These are phyloP conservation scores for Clonostachys rosea DNA, from an alignment of 2,329 filamentous ascomycete genomes.

Conservation along the genomic window DNA sequence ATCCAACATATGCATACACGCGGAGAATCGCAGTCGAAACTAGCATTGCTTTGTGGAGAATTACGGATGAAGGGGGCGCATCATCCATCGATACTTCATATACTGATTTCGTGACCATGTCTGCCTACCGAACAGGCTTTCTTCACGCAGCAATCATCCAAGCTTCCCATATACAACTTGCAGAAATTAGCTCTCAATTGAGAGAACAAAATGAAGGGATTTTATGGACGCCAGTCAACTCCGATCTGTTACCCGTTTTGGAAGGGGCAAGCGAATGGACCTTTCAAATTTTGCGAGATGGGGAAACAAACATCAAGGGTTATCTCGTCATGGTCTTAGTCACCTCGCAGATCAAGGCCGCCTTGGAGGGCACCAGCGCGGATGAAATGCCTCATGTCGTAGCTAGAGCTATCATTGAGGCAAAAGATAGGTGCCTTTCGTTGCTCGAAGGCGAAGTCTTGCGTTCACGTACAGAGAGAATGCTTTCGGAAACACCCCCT, in stretches of 20 bases:
- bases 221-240: conserved; percentile 21
- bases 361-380: conserved; percentile 26
- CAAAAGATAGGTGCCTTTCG: too few species aligned
- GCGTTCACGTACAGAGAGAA: too few species aligned
- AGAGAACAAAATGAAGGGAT: conserved; percentile 30
- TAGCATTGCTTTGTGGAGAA: conserved; percentile 38
- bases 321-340: conserved; percentile 36
- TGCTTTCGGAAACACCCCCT: too few species aligned
- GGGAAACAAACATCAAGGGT: conserved; percentile 52
- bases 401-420: too few species aligned
- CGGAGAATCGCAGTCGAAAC: conserved; percentile 41
- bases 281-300: conserved; percentile 31
- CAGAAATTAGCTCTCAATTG: conserved; percentile 33
- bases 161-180: conserved; percentile 24
- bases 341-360: conserved; percentile 30
- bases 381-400: conserved; percentile 15
- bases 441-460: too few species aligned
- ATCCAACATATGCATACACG: conserved; percentile 45
- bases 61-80: conserved; percentile 1
- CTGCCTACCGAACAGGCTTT: conserved; percentile 27
- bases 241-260: conserved; percentile 35
- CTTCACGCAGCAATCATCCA: conserved; percentile 27
- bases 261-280: conserved; percentile 33
- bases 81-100: too few species aligned
- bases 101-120: conserved; percentile 9